Evolutionary conservation across 2,329 filamentous ascomycete genomes (phyloP).

Genomic region (Emergomyces pasteurianus): DNA sequence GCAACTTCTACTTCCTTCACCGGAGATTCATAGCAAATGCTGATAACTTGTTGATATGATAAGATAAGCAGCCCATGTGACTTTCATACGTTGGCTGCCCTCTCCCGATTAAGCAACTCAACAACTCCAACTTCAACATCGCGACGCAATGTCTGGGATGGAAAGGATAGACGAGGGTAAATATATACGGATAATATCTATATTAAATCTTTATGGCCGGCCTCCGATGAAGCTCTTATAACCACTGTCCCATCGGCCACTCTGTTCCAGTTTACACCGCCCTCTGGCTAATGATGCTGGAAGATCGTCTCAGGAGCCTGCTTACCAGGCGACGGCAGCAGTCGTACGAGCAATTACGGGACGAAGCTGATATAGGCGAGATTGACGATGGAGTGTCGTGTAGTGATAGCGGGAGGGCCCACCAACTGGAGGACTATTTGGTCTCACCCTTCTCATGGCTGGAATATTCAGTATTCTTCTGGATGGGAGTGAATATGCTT

Average conservation of each 20-base stretch:
- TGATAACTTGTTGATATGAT: no score
- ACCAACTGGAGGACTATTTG: neutral
- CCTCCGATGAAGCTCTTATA: neutral
- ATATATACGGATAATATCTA: neutral
- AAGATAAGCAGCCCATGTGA: neutral
- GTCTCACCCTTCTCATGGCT: conserved; percentile 58
- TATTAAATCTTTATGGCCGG: neutral
- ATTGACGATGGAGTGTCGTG: conserved; percentile 19
- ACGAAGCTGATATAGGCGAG: conserved; percentile 18
- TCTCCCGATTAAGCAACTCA: neutral
- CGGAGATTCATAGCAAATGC: neutral
- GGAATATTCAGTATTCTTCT: conserved; percentile 73
- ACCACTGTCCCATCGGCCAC: neutral
- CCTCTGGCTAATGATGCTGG: conserved; percentile 9
- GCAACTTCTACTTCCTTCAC: neutral
- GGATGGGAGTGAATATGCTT: conserved; percentile 85
- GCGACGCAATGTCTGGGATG: neutral
- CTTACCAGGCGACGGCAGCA: conserved; percentile 19
- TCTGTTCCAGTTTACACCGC: neutral
- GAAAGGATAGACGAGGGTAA: neutral
- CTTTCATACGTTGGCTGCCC: neutral
- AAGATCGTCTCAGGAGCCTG: conserved; percentile 26
- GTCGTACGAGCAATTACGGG: conserved; percentile 20
- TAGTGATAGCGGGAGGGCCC: neutral
- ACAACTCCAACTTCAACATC: neutral